Base-by-base conservation (phyloP, 192 early-diverging fungal species). In the Backusella macrospora region DNA sequence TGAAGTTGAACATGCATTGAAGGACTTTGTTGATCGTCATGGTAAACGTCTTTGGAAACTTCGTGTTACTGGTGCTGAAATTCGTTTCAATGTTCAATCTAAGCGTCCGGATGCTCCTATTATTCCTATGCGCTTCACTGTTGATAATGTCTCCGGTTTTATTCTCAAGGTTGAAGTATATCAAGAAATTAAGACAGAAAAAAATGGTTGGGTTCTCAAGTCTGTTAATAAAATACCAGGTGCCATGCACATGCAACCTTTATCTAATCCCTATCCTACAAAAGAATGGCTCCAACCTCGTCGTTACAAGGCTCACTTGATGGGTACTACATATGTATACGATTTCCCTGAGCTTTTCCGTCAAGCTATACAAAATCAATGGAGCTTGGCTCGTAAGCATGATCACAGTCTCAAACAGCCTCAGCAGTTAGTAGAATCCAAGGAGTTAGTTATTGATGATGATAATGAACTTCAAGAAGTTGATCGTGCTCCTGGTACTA, bases 331-430 rank as follows among this genome's bases (percentile, higher is more conserved):
- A 6, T 99, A 97, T 72, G 94, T 98, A 29, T 99, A 99, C 80
- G 97, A 97, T 79, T 99, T 98, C 87, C 95, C 96, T 6, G 96
- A 97, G 65, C 88, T 99, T 73, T 98, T 99, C 92, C 87, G 92
- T 38, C 90, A 96, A 77, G 91, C 94, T 1, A 81, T 94, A 42
- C 91, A 95, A 59, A 87, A 90, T 55, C 82, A 86, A 69, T 99
- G 96, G 62, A 81, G 80, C 52, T 85, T 87, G 38, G 83, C 85
- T 21, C 47, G 71, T 10, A 76, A 83, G 62, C 42, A 77, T n/a
- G 83, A 85, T 62, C n/a, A 80, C 15, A 65, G 72, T 9, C 65
- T 86, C 49, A 86, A 84, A 75, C 48, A 48, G 3, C 94, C 94
- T 6, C 81, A 71, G 12, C 82, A 86, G 64, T 76, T 96, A 59